Conservation (phyloP, 2,329 filamentous ascomycete species). For the Fusarium penzigii region DNA sequence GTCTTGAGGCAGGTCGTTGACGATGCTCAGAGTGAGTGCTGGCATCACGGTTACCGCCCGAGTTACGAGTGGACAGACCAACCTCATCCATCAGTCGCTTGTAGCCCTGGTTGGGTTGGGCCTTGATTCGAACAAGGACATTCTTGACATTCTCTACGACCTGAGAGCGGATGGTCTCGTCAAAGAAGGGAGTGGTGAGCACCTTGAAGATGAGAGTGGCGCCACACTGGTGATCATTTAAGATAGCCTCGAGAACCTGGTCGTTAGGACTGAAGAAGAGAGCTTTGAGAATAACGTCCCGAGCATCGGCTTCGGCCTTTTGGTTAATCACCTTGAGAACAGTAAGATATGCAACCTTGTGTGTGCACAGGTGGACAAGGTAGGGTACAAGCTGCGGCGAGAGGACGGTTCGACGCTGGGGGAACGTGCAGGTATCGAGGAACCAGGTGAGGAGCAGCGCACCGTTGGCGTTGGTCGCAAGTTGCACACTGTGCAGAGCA, state of each 20-base stretch:
- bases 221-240: conserved; percentile 88
- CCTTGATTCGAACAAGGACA: conserved; percentile 86
- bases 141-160: conserved; percentile 91
- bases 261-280: conserved; percentile 91
- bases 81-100: conserved; percentile 99
- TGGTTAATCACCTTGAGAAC: conserved; percentile 99
- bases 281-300: conserved; percentile 85
- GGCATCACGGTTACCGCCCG: conserved; percentile 45
- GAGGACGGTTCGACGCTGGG: conserved; percentile 84
- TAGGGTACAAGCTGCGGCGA: conserved; percentile 91
- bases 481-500: conserved; percentile 92
- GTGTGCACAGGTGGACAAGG: conserved; percentile 92
- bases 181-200: conserved; percentile 94
- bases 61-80: conserved; percentile 71
- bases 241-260: conserved; percentile 82
- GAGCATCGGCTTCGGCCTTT: conserved; percentile 87
- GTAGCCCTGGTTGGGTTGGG: conserved; percentile 91
- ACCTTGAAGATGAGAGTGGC: conserved; percentile 98
- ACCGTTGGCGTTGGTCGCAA: conserved; percentile 95
- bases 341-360: conserved; percentile 97
- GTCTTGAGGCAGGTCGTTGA: conserved; percentile 58
- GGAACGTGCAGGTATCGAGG: conserved; percentile 96
- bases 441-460: conserved; percentile 96
- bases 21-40: conserved; percentile 49
- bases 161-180: conserved; percentile 83